Conservation (phyloP, 148 eudicot genomes). For the Polygonum maritimum region DNA sequence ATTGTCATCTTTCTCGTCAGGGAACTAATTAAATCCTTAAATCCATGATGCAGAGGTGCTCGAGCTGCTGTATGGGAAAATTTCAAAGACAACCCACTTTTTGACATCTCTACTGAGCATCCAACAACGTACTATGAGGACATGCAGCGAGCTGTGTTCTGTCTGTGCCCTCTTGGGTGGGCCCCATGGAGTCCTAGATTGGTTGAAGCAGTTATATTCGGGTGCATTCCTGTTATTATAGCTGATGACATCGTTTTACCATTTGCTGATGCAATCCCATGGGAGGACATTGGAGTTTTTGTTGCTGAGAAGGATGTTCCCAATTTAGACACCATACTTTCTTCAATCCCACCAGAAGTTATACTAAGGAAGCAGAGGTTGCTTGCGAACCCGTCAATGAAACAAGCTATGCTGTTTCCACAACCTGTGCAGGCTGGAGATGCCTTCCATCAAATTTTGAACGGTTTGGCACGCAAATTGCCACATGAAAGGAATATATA, state of each 20-base stretch:
- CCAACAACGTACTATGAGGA: conserved; percentile 96
- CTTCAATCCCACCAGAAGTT: conserved; percentile 74
- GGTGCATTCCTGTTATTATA: conserved; percentile 94
- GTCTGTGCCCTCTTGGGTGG: conserved; percentile 97
- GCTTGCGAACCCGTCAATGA: conserved; percentile 93
- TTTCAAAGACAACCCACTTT: conserved; percentile 93
- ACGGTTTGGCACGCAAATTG: conserved; percentile 90
- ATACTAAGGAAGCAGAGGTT: conserved; percentile 91
- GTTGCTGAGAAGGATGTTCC: conserved; percentile 93
- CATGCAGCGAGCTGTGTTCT: conserved; percentile 94
- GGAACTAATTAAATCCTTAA: neutral
- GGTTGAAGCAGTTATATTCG: conserved; percentile 94
- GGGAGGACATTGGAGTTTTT: conserved; percentile 95
- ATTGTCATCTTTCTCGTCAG: neutral
- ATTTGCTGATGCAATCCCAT: conserved; percentile 97
- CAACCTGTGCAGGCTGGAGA: conserved; percentile 93
- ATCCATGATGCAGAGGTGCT: conserved; percentile 59
- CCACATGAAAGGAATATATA: conserved; percentile 57
- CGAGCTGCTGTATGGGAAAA: conserved; percentile 98
- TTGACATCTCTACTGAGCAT: conserved; percentile 98
- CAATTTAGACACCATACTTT: conserved; percentile 68
- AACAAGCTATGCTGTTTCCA: conserved; percentile 96
- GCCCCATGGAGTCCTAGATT: conserved; percentile 99
- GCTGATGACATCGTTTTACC: conserved; percentile 97
- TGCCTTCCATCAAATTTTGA: conserved; percentile 93